Base-by-base conservation (phyloP, 148 eudicot species). In the Vaccinium darrowii region DNA sequence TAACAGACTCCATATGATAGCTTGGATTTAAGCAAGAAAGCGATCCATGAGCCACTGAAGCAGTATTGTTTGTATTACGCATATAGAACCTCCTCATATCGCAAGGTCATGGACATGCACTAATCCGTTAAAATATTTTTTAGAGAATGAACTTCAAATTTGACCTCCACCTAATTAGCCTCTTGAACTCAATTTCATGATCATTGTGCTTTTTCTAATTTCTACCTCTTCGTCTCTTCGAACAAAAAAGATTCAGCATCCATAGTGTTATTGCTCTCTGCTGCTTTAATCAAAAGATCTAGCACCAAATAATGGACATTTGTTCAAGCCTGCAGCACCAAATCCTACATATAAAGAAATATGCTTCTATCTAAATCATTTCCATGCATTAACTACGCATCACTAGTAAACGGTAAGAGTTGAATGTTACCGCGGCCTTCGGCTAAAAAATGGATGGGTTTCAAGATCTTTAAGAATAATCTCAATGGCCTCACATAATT, bases 241-340 rank as follows among this genome's bases (percentile, higher is more conserved):
- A 0, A 65, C 9, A 18, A 57, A 14, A 65, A 25, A 65, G 71
- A 65, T 3, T 65, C 72, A 65, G 30, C 30, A 65, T 65, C 10
- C 30, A 65, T 65, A 9, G 33, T 76, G 50, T 49, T 23, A 49
- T 76, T 47, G n/a, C 53, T 49, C 21, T 76, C 54, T n/a, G 33
- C 53, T 76, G 16, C 80, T 50, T 76, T n/a, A 76, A n/a, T 76
- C 12, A 74, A 74, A 74, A 74, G 78, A 50, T 76, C 57, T n/a
- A 47, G 33, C 80, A 76, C 60, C 36, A 78, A 50, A 78, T 52
- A 19, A 27, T 12, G 56, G 43, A 78, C 16, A 23, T 78, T 78
- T 65, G 72, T 1, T 72, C 21, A 30, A 72, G 47, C 30, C 47
- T 23, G 76, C 47, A 12, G 47, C 21, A 72, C 43, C 47, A 72